Evolutionary conservation across 441 rosid genomes (phyloP).

Genomic region (Pelargonium myrrhifolium): DNA sequence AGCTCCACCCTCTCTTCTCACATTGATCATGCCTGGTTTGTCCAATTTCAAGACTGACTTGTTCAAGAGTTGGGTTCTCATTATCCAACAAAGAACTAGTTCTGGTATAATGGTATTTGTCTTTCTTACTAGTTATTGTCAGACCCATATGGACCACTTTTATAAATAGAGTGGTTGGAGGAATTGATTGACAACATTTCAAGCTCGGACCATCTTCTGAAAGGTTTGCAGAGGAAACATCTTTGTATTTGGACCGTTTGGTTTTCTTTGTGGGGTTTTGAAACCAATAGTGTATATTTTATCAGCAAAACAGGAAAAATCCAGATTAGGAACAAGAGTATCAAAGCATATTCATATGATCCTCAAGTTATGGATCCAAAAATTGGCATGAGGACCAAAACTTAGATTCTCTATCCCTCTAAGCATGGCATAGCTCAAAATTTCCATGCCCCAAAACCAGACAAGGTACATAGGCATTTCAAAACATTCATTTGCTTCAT

Average conservation of each 20-base stretch:
- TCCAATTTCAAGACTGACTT: neutral
- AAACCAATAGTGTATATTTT: too few relatives aligned
- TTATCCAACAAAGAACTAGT: neutral
- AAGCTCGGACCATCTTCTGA: neutral
- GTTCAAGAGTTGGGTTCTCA: neutral
- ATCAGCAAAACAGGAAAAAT: too few relatives aligned
- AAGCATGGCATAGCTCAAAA: too few relatives aligned
- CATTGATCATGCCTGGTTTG: neutral
- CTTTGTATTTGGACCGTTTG: neutral
- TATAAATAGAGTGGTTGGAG: neutral
- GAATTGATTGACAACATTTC: neutral
- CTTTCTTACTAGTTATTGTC: neutral
- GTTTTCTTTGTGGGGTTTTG: neutral
- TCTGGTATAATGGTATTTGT: neutral
- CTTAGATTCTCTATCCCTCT: too few relatives aligned
- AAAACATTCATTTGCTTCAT: too few relatives aligned
- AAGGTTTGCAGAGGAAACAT: neutral
- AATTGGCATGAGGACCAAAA: too few relatives aligned
- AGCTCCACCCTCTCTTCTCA: too few relatives aligned
- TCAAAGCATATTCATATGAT: too few relatives aligned
- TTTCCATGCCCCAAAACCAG: too few relatives aligned
- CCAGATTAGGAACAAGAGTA: too few relatives aligned
- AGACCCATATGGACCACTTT: neutral
- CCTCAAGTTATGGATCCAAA: too few relatives aligned
- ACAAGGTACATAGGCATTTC: too few relatives aligned